Evolutionary conservation across 345 rosid genomes (phyloP), one percentile per base, ranked within the genome.

Genomic region (Ceriops zippeliana): DNA sequence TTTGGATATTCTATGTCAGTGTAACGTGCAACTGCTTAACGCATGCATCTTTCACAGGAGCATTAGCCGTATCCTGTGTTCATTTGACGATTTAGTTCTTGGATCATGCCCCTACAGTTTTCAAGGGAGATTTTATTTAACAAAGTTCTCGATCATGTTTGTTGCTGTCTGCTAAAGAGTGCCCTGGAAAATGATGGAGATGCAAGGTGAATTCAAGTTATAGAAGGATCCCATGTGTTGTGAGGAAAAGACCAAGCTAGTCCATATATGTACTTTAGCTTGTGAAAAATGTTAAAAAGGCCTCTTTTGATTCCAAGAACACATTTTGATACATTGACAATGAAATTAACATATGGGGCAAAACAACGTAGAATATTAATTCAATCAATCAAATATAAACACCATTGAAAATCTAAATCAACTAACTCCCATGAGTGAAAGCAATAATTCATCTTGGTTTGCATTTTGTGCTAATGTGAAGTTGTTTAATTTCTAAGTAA

Each of bases 131-230:
- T 38, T 24, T 59, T 26, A 35, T 47, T 68, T 11, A 31, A 59
- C 16, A 32, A 57, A 15, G 49, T 56, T 20, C n/a, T 54, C 5
- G 20, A 11, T 58, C 19, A 5, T 34, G 31, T 61, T 17, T 61
- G 10, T 56, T 64, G 69, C 82, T 78, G 86, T 69, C 66, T 51
- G 63, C 56, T 71, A 54, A 34, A 62, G 52, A 46, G 49, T 52
- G 57, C 69, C 65, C 68, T 46, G 51, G 65, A 58, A 24, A 69
- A 61, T 67, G 73, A 61, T 32, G 54, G 58, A 53, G 28, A 62
- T 49, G 47, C 31, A 30, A 42, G 59, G 27, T 11, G 47, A 74
- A 37, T 24, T 7, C 16, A 10, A 21, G 24, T 38, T 13, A 24
- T 65, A 68, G 64, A 65, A 49, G 67, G 68, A 63, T 65, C 22